phyloP scores from a whole-genome alignment of 2,329 filamentous ascomycete species.

The Venturia carpophila region DNA sequence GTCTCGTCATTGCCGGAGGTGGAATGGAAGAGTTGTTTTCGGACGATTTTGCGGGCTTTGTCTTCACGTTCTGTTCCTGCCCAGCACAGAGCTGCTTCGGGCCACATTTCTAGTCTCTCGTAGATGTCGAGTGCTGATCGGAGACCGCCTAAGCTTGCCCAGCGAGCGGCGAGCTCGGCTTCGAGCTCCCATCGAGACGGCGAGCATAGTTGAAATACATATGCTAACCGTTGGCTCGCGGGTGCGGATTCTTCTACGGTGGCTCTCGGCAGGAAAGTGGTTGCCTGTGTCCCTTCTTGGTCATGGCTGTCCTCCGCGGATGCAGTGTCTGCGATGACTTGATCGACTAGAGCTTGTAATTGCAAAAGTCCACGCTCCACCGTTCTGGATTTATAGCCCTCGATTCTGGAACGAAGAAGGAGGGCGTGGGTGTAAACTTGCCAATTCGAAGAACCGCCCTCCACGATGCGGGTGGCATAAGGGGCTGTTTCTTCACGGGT shows the following conservation, averaged over 20 bases:
- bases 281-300: constrained; percentile 39
- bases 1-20: constrained; percentile 37
- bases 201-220: constrained; percentile 75
- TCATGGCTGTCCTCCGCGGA: constrained; percentile 22
- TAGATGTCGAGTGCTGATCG: constrained; percentile 92
- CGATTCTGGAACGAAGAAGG: constrained; percentile 80
- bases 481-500: constrained; percentile 91
- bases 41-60: constrained; percentile 69
- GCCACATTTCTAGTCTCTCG: constrained; percentile 86
- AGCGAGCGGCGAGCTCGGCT: constrained; percentile 84
- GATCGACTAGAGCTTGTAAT: constrained; percentile 89
- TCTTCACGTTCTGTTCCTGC: constrained; percentile 72
- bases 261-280: constrained; percentile 72
- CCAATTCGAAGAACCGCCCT: constrained; percentile 91
- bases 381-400: constrained; percentile 78
- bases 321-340: constrained; percentile 80
- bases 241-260: constrained; percentile 71
- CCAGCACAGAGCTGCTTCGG: constrained; percentile 86
- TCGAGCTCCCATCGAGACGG: constrained; percentile 92
- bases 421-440: constrained; percentile 94
- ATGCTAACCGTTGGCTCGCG: constrained; percentile 66
- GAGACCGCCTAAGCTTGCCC: constrained; percentile 80
- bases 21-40: constrained; percentile 69
- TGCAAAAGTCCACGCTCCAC: constrained; percentile 85
- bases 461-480: constrained; percentile 79